Evolutionary conservation across 208 protist genomes (phyloP), one percentile per base, ranked within the genome.

Genomic region (Porcisia deanei): DNA sequence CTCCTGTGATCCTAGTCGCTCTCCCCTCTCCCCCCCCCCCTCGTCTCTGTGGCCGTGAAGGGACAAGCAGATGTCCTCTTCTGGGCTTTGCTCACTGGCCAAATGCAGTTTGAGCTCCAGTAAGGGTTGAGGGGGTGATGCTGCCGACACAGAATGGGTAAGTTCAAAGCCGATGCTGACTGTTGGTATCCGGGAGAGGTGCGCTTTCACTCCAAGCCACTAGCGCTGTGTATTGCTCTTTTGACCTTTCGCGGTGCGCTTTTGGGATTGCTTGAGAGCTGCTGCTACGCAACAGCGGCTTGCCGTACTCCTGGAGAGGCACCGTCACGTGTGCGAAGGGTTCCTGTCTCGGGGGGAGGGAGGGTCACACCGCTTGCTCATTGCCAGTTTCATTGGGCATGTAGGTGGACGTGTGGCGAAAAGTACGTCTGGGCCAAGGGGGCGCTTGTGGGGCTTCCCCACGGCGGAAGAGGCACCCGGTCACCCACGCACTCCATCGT

Each of bases 121-220:
- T 53, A 25, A 4, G 1, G 25, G 25, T 9, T 41, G 47, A 18
- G 45, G 61, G 12, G 10, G 54, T 12, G 45, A 49, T 43, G 54
- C 47, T 80, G 64, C 60, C 77, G 3, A 73, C 66, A 1, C 18
- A 72, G 25, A 71, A 87, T 25, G 69, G 59, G 22, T 22, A 64
- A 6, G 55, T 76, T 10, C n/a, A 85, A 57, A 77, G 85, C 14
- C 2, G 71, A 30, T 82, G 83, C 45, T 90, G 83, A 77, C 73
- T 85, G n/a, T 66, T 84, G 1, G 60, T 80, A 0, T 57, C 73
- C 10, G 69, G 73, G 2, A 9, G 37, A 0, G 65, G 73, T 25
- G 76, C 67, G 0, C 74, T 87, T 30, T 0, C 63, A 85, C 79
- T 49, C 85, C 82, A 0, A 89, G 82, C 43, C 67, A 77, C 3